Evolutionary conservation across 768 basidiomycete species (phyloP), one percentile per base, ranked within the genome.

Genomic region (Suillus luteus): DNA sequence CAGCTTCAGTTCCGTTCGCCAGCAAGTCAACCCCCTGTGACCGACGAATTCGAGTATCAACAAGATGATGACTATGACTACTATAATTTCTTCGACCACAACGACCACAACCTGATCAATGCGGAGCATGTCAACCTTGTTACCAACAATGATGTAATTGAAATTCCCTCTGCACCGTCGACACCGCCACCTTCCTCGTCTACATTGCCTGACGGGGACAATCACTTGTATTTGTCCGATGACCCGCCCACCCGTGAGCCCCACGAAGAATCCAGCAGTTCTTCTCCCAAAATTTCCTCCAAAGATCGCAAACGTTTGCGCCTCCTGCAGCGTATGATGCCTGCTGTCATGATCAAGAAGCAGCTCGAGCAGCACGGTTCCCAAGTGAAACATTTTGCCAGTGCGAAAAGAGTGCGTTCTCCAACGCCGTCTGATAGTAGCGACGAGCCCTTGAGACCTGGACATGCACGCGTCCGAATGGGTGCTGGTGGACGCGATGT

Each of bases 321-420:
- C 41, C 79, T 69, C 5, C 74, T 86, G 19, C 70, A 64, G 43
- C 81, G 77, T 17, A 82, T 90, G 82, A 76, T 86, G 76, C 88
- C 88, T 5, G 78, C 77, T 12, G 80, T 80, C 57, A 83, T 88
- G 82, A 72, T 85, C 54, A 71, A 79, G 17, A 72, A 71, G 52
- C 72, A 80, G 61, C 62, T 75, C 61, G 66, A 71, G 48, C 40
- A 31, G 14, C 38, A 41, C 1, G 17, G 57, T 19, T 41, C 57
- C 1, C 40, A 58, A 12, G 1, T 19, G 15, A 57, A 57, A 24
- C 24, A 3, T 38, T 17, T 40, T 7, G 5, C 24, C 17, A 40
- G 40, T 19, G 68, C 43, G 60, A 62, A 4, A 49, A 62, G 62
- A 44, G 44, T 24, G 14, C 7, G 38, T 43, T 57, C 61, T 24